Conservation (phyloP, 169 alveolate genomes). For the Cardiosporidium cionae region DNA sequence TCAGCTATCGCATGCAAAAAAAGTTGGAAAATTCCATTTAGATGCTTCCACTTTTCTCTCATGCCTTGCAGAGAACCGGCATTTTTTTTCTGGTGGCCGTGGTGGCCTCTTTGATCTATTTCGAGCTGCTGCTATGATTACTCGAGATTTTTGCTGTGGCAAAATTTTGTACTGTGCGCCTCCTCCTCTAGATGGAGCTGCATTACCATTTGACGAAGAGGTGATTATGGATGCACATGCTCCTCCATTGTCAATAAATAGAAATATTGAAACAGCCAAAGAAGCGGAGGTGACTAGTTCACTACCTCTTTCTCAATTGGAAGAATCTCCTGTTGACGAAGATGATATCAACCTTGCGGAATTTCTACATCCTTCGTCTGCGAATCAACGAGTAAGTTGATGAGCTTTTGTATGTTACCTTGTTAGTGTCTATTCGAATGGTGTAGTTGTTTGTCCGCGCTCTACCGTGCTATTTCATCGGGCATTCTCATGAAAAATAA, state of each 20-base stretch:
- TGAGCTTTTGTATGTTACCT: no score
- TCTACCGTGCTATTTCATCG: no score
- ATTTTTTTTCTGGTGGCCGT: slow-evolving; percentile 70
- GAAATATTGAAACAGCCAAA: no score
- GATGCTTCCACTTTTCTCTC: slow-evolving; percentile 47
- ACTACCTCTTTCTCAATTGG: no score
- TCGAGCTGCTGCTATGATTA: slow-evolving; percentile 84
- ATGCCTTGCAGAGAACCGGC: slow-evolving; percentile 63
- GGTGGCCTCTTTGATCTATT: slow-evolving; percentile 91
- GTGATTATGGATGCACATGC: neutral
- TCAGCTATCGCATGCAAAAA: neutral
- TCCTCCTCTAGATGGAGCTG: neutral
- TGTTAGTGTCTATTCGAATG: neutral
- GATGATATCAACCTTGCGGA: no score
- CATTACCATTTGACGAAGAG: neutral
- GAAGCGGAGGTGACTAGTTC: no score
- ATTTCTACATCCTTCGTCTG: no score
- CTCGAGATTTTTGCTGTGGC: slow-evolving; percentile 89
- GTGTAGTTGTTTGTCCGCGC: neutral
- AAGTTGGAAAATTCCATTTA: slow-evolving; percentile 7
- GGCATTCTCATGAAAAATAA: no score
- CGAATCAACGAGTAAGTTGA: no score
- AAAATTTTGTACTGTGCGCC: slow-evolving; percentile 58
- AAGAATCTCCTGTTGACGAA: no score
- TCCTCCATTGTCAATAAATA: no score